A percentile compares a stretch with the other conserved stretches of the same genome.
Evolutionary conservation across 2,329 filamentous ascomycete genomes (phyloP).

Genomic region (Trichoderma atrobrunneum): DNA sequence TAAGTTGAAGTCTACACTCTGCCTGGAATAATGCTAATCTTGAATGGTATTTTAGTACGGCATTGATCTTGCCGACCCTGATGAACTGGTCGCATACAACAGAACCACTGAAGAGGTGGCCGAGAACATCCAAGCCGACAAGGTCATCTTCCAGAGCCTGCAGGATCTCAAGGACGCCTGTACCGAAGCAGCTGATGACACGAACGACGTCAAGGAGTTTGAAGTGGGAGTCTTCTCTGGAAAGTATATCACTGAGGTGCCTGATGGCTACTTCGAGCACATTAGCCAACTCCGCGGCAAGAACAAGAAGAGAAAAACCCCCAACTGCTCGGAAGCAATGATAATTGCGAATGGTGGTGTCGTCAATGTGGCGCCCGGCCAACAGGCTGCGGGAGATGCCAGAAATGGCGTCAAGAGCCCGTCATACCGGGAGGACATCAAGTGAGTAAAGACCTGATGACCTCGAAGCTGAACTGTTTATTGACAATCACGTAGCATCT

Average conservation of each 20-base stretch:
- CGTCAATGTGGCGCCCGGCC: constrained; percentile 48
- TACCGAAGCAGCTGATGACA: constrained; percentile 62
- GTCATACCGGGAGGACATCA: constrained; percentile 32
- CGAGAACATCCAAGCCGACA: constrained; percentile 40
- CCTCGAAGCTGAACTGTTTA: too few species aligned
- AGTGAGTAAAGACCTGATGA: constrained; percentile 25
- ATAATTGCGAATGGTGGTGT: constrained; percentile 39
- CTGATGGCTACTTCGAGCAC: constrained; percentile 78
- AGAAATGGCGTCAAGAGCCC: constrained; percentile 16
- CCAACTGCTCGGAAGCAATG: not conserved
- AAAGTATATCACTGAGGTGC: constrained; percentile 77
- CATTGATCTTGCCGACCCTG: constrained; percentile 46
- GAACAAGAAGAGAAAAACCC: constrained; percentile 54
- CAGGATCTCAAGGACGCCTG: constrained; percentile 79
- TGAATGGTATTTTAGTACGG: constrained; percentile 34
- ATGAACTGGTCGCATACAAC: constrained; percentile 42
- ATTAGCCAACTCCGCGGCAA: constrained; percentile 61
- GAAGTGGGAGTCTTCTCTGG: constrained; percentile 93
- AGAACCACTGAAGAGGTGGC: constrained; percentile 39
- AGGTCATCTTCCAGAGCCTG: constrained; percentile 60
- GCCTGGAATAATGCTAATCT: constrained; percentile 1
- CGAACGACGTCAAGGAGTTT: constrained; percentile 59
- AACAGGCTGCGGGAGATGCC: not conserved
- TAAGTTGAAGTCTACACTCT: constrained; percentile 42
- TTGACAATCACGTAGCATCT: constrained; percentile 8